Conservation (phyloP, 2,329 filamentous ascomycete species). For the Pseudogymnoascus sp. region DNA sequence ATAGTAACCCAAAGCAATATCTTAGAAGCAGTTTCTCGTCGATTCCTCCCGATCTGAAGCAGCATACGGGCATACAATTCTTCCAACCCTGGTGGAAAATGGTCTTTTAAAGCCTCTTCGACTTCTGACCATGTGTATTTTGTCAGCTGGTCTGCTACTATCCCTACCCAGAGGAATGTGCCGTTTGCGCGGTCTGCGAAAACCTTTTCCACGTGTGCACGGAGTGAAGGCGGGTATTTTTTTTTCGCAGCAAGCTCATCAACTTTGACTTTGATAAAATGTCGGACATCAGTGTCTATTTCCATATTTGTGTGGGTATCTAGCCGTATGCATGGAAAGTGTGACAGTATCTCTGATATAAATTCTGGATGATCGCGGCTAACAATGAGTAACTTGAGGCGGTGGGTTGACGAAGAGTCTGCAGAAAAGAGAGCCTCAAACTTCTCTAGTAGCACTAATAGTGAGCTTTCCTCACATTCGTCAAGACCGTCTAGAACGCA, state of each 20-base stretch:
- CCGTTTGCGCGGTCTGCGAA: constrained; percentile 22
- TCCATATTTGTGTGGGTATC: constrained; percentile 21
- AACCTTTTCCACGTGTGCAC: constrained; percentile 11
- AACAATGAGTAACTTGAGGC: constrained; percentile 20
- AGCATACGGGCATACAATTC: constrained; percentile 25
- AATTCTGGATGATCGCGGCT: constrained; percentile 18
- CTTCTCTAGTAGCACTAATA: constrained; percentile 13
- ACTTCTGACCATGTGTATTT: constrained; percentile 13
- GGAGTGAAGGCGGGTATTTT: constrained; percentile 14
- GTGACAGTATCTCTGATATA: constrained; percentile 6
- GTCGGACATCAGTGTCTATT: constrained; percentile 20
- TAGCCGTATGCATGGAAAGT: constrained; percentile 18
- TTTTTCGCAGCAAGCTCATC: constrained; percentile 13
- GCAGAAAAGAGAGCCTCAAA: constrained; percentile 8
- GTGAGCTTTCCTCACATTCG: constrained; percentile 15
- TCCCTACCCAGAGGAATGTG: constrained; percentile 28
- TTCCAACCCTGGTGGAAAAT: constrained; percentile 21
- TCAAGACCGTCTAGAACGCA: constrained; percentile 20
- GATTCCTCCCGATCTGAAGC: constrained; percentile 17
- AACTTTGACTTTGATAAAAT: constrained; percentile 21
- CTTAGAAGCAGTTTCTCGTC: constrained; percentile 13
- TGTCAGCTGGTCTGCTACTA: constrained; percentile 14
- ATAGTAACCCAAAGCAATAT: constrained; percentile 25
- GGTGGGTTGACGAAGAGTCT: not conserved
- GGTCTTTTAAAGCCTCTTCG: constrained; percentile 17